phyloP scores from a whole-genome alignment of 2,329 filamentous ascomycete species.

The Botrytis deweyae region DNA sequence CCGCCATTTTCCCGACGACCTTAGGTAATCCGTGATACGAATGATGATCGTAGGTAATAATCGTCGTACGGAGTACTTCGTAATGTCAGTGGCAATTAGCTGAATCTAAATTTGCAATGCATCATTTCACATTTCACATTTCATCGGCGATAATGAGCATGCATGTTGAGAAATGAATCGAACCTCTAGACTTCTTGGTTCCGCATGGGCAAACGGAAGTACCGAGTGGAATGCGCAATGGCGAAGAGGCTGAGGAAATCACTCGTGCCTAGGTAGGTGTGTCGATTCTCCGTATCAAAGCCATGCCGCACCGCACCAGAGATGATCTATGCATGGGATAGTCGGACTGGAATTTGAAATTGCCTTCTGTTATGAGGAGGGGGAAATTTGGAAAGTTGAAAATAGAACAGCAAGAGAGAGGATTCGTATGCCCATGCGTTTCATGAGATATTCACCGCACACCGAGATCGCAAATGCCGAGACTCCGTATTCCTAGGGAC shows the following conservation, averaged over 20 bases:
- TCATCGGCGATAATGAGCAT: not conserved
- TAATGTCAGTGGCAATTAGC: conserved; percentile 11
- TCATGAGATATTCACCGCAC: conserved; percentile 12
- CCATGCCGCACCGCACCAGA: conserved; percentile 31
- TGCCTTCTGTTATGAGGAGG: conserved; percentile 21
- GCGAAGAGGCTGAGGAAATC: conserved; percentile 27
- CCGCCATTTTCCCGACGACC: conserved; percentile 4
- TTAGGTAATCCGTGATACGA: not conserved
- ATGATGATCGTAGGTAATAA: not conserved
- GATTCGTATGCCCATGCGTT: conserved; percentile 16
- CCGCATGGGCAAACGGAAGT: not conserved
- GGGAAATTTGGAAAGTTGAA: conserved; percentile 18
- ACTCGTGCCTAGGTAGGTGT: not conserved
- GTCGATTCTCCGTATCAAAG: conserved; percentile 4
- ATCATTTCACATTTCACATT: not conserved
- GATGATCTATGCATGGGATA: conserved; percentile 29
- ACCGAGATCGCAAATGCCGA: conserved; percentile 4
- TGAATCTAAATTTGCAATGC: conserved; percentile 3
- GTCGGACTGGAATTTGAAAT: conserved; percentile 17
- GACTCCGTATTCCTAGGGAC: not conserved
- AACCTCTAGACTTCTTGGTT: not conserved
- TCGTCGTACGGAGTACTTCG: too few relatives aligned
- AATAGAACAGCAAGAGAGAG: conserved; percentile 3
- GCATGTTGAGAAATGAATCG: too few relatives aligned
- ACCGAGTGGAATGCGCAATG: conserved; percentile 16